phyloP scores from a whole-genome alignment of 805 yeast species.

The Ogataea nitratoaversa region DNA sequence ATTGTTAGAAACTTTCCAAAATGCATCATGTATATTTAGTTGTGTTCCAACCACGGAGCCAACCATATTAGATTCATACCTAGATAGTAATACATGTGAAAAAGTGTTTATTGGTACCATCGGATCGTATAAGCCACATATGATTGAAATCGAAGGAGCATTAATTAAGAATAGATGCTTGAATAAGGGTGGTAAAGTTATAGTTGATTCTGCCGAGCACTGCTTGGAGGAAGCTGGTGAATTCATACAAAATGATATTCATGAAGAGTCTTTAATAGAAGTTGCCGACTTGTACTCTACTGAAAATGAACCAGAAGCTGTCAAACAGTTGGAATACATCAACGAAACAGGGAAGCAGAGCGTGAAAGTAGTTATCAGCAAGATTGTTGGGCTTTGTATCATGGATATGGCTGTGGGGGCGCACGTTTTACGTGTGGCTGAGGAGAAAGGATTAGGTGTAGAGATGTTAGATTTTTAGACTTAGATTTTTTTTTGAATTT shows the following conservation, averaged over 20 bases:
- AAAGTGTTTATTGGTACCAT: constrained; percentile 50
- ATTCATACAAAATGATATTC: constrained; percentile 43
- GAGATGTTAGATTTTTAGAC: constrained; percentile 28
- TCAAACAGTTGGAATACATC: constrained; percentile 13
- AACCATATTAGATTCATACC: constrained; percentile 31
- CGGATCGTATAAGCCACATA: constrained; percentile 65
- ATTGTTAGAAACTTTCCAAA: constrained; percentile 27
- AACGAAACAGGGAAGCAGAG: too few species aligned
- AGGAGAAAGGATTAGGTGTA: constrained; percentile 25
- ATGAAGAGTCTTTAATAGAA: constrained; percentile 40
- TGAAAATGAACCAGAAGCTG: constrained; percentile 1
- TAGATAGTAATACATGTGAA: constrained; percentile 21
- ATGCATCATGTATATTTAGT: constrained; percentile 49
- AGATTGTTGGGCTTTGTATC: constrained; percentile 59
- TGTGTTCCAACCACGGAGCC: constrained; percentile 57
- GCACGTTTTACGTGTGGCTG: constrained; percentile 32
- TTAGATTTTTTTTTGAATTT: too few species aligned
- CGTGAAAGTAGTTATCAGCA: constrained; percentile 40
- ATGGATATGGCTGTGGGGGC: constrained; percentile 59
- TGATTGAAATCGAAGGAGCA: constrained; percentile 55
- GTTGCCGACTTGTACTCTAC: constrained; percentile 36
- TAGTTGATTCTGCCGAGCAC: constrained; percentile 59
- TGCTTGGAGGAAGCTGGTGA: constrained; percentile 63
- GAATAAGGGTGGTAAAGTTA: constrained; percentile 35
- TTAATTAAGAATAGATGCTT: constrained; percentile 35